Evolutionary conservation across 495 filamentous ascomycete genomes (phyloP), one percentile per base, ranked within the genome.

Genomic region (Neurospora pannonica): DNA sequence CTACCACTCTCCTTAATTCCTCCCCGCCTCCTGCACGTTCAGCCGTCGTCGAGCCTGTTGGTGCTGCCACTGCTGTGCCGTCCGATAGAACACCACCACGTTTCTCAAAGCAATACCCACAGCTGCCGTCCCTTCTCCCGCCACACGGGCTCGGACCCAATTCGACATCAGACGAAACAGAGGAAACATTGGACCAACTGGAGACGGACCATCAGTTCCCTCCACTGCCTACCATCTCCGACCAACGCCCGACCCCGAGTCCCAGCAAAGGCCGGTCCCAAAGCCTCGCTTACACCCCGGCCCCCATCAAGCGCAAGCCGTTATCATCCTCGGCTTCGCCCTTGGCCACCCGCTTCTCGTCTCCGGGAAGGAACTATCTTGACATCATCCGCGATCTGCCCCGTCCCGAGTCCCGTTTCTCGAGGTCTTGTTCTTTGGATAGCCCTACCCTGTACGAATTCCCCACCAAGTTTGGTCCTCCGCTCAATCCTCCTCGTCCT

Each of bases 371-470:
- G 40, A 82, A 84, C 69, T 81, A 84, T 69, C 79, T 86, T 21
- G 82, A 83, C 34, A 71, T 78, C 31, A 75, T 78, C 21, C 79
- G 78, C 38, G 79, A 80, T 69, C 76, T 85, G 11, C 80, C 83
- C 38, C 77, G 79, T 37, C 86, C 87, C 9, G 86, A 87, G 62
- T 83, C 84, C 46, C 76, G 84, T 37, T 86, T 86, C 71, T 81
- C 82, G n/a, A 81, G 87, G 48, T 85, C 85, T 34, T 86, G 78
- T 78, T 86, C 87, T 11, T 77, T 87, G 67, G 87, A 89, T 76
- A 88, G 87, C 73, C 87, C 87, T 72, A 88, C 86, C 8, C 82
- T 89, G 71, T 87, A 88, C 82, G 87, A 88, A 75, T 88, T 88
- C 73, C 85, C 85, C 72, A 78, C 78, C 54, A 67, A 67, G 15